A percentile compares a stretch with the other conserved stretches of the same genome.
Conservation (phyloP, 2,329 filamentous ascomycete genomes). For the Scleromitrula shiraiana region DNA sequence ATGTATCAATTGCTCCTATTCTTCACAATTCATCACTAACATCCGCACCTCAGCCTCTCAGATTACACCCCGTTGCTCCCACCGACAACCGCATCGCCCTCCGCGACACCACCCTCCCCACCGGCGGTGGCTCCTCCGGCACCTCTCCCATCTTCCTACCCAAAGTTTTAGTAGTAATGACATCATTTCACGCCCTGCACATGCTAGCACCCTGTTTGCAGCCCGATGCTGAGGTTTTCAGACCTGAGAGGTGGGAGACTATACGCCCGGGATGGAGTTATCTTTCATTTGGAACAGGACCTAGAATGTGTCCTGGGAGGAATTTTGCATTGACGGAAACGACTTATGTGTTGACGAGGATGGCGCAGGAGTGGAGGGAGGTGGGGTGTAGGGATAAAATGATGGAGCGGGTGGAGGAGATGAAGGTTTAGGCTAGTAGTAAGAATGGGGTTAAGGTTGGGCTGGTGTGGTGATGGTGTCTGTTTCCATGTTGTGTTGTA, state of each 20-base stretch:
- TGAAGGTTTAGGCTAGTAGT: not conserved
- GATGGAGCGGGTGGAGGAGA: not conserved
- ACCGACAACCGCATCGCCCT: constrained; percentile 13
- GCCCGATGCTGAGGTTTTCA: constrained; percentile 30
- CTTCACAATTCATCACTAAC: not conserved
- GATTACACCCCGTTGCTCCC: constrained; percentile 32
- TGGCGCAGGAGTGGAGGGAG: constrained; percentile 34
- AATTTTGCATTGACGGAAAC: constrained; percentile 6
- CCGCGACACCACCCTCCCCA: constrained; percentile 20
- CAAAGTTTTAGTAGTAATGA: constrained; percentile 3
- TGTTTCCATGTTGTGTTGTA: no score
- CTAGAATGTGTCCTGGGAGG: constrained; percentile 57
- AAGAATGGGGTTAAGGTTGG: not conserved
- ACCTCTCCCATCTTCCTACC: constrained; percentile 21
- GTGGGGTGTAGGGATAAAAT: not conserved
- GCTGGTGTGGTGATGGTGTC: no score
- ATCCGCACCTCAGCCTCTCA: constrained; percentile 16
- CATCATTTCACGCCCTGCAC: constrained; percentile 34
- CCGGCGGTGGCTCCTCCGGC: constrained; percentile 24
- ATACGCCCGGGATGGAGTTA: constrained; percentile 35
- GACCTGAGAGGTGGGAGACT: constrained; percentile 34
- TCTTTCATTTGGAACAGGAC: constrained; percentile 63
- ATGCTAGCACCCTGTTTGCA: constrained; percentile 32
- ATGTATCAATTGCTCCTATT: constrained; percentile 19
- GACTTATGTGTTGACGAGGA: constrained; percentile 2